Conservation (phyloP, 768 basidiomycete genomes). For the Phylloporus arenicola region DNA sequence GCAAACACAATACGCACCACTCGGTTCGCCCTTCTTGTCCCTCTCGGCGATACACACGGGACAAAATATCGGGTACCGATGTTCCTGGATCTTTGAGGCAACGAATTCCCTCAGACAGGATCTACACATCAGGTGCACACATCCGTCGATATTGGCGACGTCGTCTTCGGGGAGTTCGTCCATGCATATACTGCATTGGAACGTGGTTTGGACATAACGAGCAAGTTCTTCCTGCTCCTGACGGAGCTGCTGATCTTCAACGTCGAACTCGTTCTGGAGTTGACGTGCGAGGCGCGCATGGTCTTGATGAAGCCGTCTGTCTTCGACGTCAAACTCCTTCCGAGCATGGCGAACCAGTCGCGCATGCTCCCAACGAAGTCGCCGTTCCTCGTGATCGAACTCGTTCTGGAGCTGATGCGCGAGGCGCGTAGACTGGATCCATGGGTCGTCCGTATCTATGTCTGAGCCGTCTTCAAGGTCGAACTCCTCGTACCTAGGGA, state of each 20-base stretch:
- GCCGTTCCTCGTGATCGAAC: constrained; percentile 32
- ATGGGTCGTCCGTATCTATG: background rate
- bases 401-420: constrained; percentile 31
- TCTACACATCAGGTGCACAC: constrained; percentile 51
- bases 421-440: constrained; percentile 5
- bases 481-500: constrained; percentile 9
- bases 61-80: constrained; percentile 56
- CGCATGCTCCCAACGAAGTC: constrained; percentile 27
- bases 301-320: constrained; percentile 32
- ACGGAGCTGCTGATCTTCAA: constrained; percentile 36
- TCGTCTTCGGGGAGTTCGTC: constrained; percentile 32
- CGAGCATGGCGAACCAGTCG: constrained; percentile 31
- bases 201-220: constrained; percentile 28
- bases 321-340: constrained; percentile 37
- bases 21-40: constrained; percentile 19
- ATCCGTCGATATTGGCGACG: constrained; percentile 38
- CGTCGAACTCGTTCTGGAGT: constrained; percentile 36
- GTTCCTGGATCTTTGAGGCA: constrained; percentile 43
- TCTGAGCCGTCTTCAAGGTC: constrained; percentile 1
- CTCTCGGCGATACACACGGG: constrained; percentile 44
- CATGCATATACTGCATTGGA: constrained; percentile 50
- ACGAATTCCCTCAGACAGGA: constrained; percentile 44
- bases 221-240: constrained; percentile 29
- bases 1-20: constrained; percentile 4
- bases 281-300: constrained; percentile 3